Percentiles rank a stretch among this genome's conserved stretches.
Evolutionary conservation across 768 basidiomycete species (phyloP).

Genomic region (Lentinula edodes): DNA sequence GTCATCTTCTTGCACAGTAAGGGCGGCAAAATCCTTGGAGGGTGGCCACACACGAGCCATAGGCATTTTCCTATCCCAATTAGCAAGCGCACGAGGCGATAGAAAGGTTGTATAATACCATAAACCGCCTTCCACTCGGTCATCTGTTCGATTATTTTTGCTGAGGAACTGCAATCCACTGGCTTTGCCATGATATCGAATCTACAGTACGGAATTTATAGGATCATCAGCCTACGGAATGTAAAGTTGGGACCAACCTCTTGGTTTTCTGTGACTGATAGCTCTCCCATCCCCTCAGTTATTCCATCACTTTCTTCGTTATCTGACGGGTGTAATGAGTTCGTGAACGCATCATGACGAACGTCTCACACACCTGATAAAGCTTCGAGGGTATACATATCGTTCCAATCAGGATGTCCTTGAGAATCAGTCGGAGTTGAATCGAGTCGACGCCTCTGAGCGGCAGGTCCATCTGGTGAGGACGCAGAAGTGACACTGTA

Average conservation of each 20-base stretch:
- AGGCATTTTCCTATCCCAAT: conserved; percentile 50
- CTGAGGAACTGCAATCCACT: conserved; percentile 76
- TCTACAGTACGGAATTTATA: conserved; percentile 31
- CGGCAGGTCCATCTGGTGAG: conserved; percentile 27
- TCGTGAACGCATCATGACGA: conserved; percentile 16
- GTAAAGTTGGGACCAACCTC: conserved; percentile 38
- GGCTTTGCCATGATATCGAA: conserved; percentile 78
- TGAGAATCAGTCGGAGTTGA: conserved; percentile 18
- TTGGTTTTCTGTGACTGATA: conserved; percentile 72
- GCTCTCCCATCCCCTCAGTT: conserved; percentile 56
- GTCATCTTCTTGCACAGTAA: conserved; percentile 36
- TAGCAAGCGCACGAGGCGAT: conserved; percentile 9
- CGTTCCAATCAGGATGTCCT: conserved; percentile 45
- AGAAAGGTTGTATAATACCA: conserved; percentile 37
- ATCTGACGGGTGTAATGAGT: conserved; percentile 27
- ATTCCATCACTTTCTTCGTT: conserved; percentile 36
- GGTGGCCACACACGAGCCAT: conserved; percentile 76
- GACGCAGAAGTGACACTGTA: conserved; percentile 7
- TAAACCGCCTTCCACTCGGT: conserved; percentile 62
- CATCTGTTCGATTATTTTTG: conserved; percentile 58
- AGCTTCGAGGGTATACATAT: conserved; percentile 54
- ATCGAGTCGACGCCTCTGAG: conserved; percentile 46
- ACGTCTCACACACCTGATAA: conserved; percentile 20
- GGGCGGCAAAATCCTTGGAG: conserved; percentile 33
- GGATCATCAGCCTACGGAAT: not conserved